phyloP scores from a whole-genome alignment of 148 eudicot species.

The Vaccinium darrowii region DNA sequence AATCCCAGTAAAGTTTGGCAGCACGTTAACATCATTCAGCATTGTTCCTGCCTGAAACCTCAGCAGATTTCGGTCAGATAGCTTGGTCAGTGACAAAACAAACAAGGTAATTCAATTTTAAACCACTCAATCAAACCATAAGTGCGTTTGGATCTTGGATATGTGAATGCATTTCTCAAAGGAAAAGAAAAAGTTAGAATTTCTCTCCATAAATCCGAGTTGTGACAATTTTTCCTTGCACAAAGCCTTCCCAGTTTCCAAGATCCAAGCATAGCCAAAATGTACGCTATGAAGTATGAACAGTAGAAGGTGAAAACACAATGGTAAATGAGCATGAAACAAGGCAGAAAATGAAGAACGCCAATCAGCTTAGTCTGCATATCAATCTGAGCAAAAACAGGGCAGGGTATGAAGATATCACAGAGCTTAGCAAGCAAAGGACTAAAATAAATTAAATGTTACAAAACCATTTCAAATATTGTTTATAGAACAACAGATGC shows the following conservation, averaged over 20 bases:
- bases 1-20: slow-evolving; percentile 27
- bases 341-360: background rate
- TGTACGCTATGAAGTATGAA: background rate
- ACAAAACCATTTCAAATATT: background rate
- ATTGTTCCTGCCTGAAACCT: slow-evolving; percentile 42
- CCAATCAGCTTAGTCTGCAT: background rate
- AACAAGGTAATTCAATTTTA: background rate
- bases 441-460: background rate
- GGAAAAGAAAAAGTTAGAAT: background rate
- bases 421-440: background rate
- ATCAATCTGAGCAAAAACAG: background rate
- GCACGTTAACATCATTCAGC: slow-evolving; percentile 31
- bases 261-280: background rate
- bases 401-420: background rate
- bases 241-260: background rate
- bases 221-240: background rate
- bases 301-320: background rate
- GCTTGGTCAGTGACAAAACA: background rate
- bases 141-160: background rate
- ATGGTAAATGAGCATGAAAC: background rate
- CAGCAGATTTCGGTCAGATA: background rate
- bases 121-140: background rate
- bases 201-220: background rate
- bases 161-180: background rate
- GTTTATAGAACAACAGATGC: background rate